A percentile compares a stretch with the other conserved stretches of the same genome.
Evolutionary conservation across 768 basidiomycete species (phyloP).

Genomic region (Clitopilus passeckerianus): DNA sequence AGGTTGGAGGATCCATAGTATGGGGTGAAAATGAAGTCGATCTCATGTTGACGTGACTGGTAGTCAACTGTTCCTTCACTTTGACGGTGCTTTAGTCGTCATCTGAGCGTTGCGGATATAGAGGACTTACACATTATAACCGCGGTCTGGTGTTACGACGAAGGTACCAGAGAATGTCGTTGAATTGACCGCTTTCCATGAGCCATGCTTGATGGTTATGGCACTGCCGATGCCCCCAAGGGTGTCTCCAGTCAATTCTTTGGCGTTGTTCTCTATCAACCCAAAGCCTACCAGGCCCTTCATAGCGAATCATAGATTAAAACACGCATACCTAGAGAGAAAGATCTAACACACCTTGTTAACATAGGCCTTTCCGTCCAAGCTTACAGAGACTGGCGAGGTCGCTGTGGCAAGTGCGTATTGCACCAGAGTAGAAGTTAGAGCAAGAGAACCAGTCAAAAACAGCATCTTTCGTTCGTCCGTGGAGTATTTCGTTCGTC

Average conservation of each 20-base stretch:
- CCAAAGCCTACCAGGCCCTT: conserved; percentile 48
- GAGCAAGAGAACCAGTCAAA: neutral
- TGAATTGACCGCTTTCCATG: conserved; percentile 25
- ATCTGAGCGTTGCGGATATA: neutral
- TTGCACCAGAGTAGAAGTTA: neutral
- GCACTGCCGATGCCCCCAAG: conserved; percentile 51
- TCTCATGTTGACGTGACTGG: conserved; percentile 56
- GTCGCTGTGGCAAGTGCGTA: neutral
- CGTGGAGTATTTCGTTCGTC: too few relatives aligned
- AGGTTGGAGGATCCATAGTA: conserved; percentile 44
- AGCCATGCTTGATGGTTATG: conserved; percentile 39
- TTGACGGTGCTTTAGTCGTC: neutral
- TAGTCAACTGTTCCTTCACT: conserved; percentile 56
- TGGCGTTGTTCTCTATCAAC: conserved; percentile 39
- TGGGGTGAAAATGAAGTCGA: conserved; percentile 54
- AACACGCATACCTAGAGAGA: too few relatives aligned
- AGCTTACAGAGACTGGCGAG: conserved; percentile 14
- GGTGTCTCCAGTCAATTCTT: conserved; percentile 43
- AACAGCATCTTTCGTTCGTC: neutral
- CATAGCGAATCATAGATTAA: too few relatives aligned
- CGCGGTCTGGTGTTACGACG: conserved; percentile 31
- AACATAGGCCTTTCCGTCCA: conserved; percentile 32
- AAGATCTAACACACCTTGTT: conserved; percentile 27
- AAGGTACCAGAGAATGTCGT: conserved; percentile 45
- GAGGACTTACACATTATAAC: conserved; percentile 49